phyloP scores from a whole-genome alignment of 768 basidiomycete genomes.

The Agrocybe praecox region DNA sequence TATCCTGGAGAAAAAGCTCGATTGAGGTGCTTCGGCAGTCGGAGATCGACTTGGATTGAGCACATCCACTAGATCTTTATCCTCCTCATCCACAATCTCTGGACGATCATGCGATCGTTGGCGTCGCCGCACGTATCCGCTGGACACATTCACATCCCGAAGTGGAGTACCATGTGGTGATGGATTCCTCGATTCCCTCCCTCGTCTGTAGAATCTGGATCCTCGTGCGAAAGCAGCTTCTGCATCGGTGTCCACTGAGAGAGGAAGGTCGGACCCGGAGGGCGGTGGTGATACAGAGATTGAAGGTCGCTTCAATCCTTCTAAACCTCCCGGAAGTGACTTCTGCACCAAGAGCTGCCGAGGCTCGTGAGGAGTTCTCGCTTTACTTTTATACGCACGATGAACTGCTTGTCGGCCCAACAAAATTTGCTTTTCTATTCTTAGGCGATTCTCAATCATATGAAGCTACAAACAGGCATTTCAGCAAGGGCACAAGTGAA shows the following conservation, averaged over 20 bases:
- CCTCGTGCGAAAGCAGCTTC: slow-evolving; percentile 70
- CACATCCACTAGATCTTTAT: not conserved
- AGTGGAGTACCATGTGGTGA: slow-evolving; percentile 24
- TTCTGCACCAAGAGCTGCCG: slow-evolving; percentile 23
- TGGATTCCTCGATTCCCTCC: slow-evolving; percentile 34
- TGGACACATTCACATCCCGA: slow-evolving; percentile 36
- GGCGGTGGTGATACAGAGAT: slow-evolving; percentile 34
- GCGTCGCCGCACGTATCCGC: slow-evolving; percentile 43
- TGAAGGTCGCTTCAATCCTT: slow-evolving; percentile 12
- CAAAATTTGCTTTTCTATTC: slow-evolving; percentile 81
- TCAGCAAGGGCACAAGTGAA: too few species aligned
- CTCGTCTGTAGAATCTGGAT: slow-evolving; percentile 55
- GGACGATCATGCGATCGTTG: slow-evolving; percentile 37
- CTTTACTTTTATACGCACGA: slow-evolving; percentile 44
- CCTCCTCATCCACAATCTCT: slow-evolving; percentile 21
- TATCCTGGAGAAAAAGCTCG: slow-evolving; percentile 43
- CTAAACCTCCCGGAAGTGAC: slow-evolving; percentile 10
- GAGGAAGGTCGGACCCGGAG: slow-evolving; percentile 51
- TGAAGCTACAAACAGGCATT: slow-evolving; percentile 57
- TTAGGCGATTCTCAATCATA: slow-evolving; percentile 91
- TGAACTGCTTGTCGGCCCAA: slow-evolving; percentile 78
- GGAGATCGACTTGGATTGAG: slow-evolving; percentile 7
- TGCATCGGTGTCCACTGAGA: slow-evolving; percentile 80
- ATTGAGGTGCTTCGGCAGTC: slow-evolving; percentile 13
- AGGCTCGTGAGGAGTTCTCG: slow-evolving; percentile 18